phyloP scores from a whole-genome alignment of 768 basidiomycete genomes.

The Boletus edulis region DNA sequence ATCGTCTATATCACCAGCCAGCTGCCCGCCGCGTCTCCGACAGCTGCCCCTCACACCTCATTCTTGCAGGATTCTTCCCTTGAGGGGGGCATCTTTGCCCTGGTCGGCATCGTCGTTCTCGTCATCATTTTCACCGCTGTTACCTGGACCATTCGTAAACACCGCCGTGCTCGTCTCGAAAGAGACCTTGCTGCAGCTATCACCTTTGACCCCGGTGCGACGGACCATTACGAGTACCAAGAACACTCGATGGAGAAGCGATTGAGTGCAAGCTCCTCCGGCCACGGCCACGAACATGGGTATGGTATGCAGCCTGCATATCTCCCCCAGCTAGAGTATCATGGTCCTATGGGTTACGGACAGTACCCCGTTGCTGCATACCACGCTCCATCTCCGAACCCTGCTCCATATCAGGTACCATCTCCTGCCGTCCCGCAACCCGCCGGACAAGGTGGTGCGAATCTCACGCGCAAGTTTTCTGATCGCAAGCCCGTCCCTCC shows the following conservation, averaged over 20 bases:
- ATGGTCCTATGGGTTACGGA: conserved; percentile 20
- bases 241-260: conserved; percentile 21
- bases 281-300: conserved; percentile 22
- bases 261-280: conserved; percentile 25
- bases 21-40: conserved; percentile 25
- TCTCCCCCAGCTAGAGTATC: conserved; percentile 19
- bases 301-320: conserved; percentile 22
- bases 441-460: conserved; percentile 25
- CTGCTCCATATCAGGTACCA: conserved; percentile 10
- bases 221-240: conserved; percentile 26
- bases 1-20: conserved; percentile 33
- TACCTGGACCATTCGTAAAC: conserved; percentile 50
- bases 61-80: conserved; percentile 69
- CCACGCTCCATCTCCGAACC: conserved; percentile 1
- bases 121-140: conserved; percentile 42
- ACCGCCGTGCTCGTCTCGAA: conserved; percentile 39
- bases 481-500: conserved; percentile 34
- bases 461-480: conserved; percentile 33
- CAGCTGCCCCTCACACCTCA: conserved; percentile 24
- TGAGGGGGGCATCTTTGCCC: conserved; percentile 55
- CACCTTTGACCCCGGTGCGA: conserved; percentile 46
- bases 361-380: conserved; percentile 15
- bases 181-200: conserved; percentile 41
- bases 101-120: conserved; percentile 49
- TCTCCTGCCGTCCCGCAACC: conserved; percentile 13